Conservation (phyloP, 2,329 filamentous ascomycete genomes). For the Elsinoe australis region DNA sequence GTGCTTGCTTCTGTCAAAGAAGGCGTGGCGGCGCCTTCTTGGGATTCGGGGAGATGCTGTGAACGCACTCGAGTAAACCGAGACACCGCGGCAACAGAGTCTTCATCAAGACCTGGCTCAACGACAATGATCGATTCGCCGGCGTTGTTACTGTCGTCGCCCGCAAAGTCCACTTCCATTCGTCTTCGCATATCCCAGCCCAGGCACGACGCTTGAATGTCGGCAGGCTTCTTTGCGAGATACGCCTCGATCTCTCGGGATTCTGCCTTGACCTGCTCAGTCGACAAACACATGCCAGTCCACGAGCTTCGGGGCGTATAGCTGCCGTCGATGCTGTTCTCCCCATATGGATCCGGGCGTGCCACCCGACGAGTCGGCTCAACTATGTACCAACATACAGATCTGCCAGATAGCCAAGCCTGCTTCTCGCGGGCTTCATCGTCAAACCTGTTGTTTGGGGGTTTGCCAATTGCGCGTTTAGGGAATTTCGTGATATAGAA, state of each 20-base stretch:
- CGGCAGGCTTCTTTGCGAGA: slow-evolving; percentile 60
- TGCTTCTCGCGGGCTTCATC: slow-evolving; percentile 52
- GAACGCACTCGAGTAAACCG: slow-evolving; percentile 52
- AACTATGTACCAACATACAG: slow-evolving; percentile 71
- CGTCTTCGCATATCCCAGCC: slow-evolving; percentile 89
- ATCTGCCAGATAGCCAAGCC: slow-evolving; percentile 74
- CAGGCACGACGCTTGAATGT: slow-evolving; percentile 69
- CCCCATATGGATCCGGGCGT: slow-evolving; percentile 64
- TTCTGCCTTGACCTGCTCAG: slow-evolving; percentile 65
- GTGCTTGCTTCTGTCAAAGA: slow-evolving; percentile 25
- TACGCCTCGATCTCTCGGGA: slow-evolving; percentile 75
- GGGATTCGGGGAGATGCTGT: slow-evolving; percentile 22
- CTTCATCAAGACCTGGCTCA: slow-evolving; percentile 60
- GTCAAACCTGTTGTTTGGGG: slow-evolving; percentile 36
- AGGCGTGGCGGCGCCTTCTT: slow-evolving; percentile 23
- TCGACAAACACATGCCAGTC: slow-evolving; percentile 61
- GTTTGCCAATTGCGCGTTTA: slow-evolving; percentile 44
- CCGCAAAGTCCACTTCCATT: slow-evolving; percentile 82
- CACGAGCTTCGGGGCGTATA: slow-evolving; percentile 77
- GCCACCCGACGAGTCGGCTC: slow-evolving; percentile 68
- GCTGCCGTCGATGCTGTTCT: slow-evolving; percentile 57
- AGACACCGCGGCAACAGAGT: slow-evolving; percentile 45
- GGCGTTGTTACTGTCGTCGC: slow-evolving; percentile 64
- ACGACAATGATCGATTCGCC: slow-evolving; percentile 73
- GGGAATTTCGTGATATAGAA: slow-evolving; percentile 75